These are phyloP conservation scores for Penicillium expansum DNA, from an alignment of 2,329 filamentous ascomycete genomes.

Conservation along the genomic window DNA sequence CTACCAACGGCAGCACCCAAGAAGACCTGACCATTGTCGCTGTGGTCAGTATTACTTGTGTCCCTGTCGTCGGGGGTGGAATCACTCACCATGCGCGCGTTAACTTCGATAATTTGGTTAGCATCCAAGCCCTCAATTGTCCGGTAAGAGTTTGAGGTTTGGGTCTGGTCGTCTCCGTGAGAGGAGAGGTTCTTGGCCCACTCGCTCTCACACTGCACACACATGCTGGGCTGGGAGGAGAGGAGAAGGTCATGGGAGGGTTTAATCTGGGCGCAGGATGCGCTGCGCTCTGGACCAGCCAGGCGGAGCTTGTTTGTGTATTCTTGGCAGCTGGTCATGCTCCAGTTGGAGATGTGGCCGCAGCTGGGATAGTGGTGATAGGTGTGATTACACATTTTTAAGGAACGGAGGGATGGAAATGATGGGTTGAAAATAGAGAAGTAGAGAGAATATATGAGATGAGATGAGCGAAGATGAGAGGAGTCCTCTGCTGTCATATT, in stretches of 20 bases:
- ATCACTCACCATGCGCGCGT: conserved; percentile 5
- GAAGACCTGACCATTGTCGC: conserved; percentile 1
- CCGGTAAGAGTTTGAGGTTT: neutral
- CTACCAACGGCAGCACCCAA: neutral
- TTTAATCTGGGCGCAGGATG: conserved; percentile 6
- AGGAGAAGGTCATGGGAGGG: conserved; percentile 14
- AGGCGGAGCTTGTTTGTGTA: conserved; percentile 21
- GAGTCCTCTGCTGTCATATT: neutral
- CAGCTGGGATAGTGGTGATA: conserved; percentile 29
- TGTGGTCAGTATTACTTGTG: neutral
- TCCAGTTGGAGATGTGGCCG: conserved; percentile 30
- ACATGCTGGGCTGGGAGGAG: conserved; percentile 2
- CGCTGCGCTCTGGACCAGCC: neutral
- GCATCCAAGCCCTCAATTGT: conserved; percentile 10
- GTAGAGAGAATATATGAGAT: neutral
- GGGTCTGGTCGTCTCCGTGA: neutral
- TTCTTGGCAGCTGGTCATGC: conserved; percentile 22
- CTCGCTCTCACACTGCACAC: conserved; percentile 15
- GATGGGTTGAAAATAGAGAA: neutral
- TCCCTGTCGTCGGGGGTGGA: neutral
- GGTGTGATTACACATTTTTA: conserved; percentile 27
- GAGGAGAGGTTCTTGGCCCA: neutral
- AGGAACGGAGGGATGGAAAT: neutral
- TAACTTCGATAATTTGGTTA: conserved; percentile 1
- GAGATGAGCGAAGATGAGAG: neutral